Evolutionary conservation across 768 basidiomycete genomes (phyloP), one percentile per base, ranked within the genome.

Genomic region (Termitomyces sp.): DNA sequence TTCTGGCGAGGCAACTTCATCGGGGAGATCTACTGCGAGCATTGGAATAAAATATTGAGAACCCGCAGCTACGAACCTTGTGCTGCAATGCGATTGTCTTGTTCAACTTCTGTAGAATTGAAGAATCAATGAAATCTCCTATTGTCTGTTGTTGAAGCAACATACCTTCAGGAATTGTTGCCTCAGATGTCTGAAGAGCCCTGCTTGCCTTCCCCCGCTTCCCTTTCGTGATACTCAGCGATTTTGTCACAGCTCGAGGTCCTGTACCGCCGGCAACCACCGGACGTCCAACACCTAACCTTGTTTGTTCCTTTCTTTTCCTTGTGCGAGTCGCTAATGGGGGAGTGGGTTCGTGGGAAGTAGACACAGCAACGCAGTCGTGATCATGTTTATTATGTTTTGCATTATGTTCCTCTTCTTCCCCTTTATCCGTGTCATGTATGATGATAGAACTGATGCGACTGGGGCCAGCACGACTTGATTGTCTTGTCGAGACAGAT

Each of bases 241-340:
- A 79, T 66, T 79, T 86, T 8, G 88, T 89, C 25, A 87, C 71
- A 40, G 77, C 71, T 54, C 89, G 81, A 23, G 89, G 78, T 17
- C 89, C 88, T 17, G 73, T 70, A 25, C 88, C 88, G 27, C 88
- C 89, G 32, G 79, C 86, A 17, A 76, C 73, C 8, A 76, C 74
- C 9, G 89, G 89, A 61, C 85, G 77, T 2, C 89, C 89, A 14
- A 89, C 82, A 50, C 90, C 90, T 17, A 91, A 76, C 59, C 75
- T 76, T 41, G 77, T 80, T 68, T 89, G 89, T 4, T 89, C 86
- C 67, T 85, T 89, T 12, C 88, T 85, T 64, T 88, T 89, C 55
- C 86, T 77, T 30, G 82, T 81, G 11, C 86, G 80, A 27, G 74
- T 70, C 5, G 53, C 56, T 12, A 67, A 63, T 27, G 59, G 59